phyloP scores from a whole-genome alignment of 768 basidiomycete species.

The Trametes gibbosa region DNA sequence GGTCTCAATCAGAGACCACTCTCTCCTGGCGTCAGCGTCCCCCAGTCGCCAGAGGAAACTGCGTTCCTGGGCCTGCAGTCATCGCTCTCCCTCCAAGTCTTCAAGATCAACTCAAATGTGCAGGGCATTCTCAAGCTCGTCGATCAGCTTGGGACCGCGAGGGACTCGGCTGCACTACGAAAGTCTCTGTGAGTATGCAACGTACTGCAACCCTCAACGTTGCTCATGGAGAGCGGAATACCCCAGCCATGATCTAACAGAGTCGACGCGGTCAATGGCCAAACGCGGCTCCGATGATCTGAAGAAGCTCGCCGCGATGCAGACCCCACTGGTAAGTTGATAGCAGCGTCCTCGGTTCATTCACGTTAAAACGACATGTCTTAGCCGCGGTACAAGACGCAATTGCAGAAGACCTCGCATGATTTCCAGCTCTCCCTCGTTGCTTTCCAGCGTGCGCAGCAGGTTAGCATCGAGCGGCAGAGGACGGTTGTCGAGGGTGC shows the following conservation, averaged over 20 bases:
- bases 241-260: conserved; percentile 86
- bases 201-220: background rate
- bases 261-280: conserved; percentile 91
- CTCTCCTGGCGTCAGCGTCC: conserved; percentile 24
- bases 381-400: conserved; percentile 78
- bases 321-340: conserved; percentile 52
- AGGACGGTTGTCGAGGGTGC: conserved; percentile 85
- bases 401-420: conserved; percentile 88
- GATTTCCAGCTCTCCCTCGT: conserved; percentile 89
- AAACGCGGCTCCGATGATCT: conserved; percentile 92
- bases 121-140: conserved; percentile 94
- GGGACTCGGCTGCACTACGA: conserved; percentile 76
- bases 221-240: background rate
- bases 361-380: background rate
- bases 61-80: conserved; percentile 75
- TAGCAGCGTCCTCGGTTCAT: background rate
- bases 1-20: conserved; percentile 35
- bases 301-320: conserved; percentile 79
- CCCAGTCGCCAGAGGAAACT: conserved; percentile 59
- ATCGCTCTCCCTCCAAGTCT: conserved; percentile 87
- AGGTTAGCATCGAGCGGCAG: conserved; percentile 86
- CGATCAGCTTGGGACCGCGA: conserved; percentile 86
- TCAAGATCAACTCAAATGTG: conserved; percentile 98
- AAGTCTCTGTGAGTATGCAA: conserved; percentile 73
- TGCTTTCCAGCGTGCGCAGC: conserved; percentile 90